Evolutionary conservation across 2,329 filamentous ascomycete species (phyloP).

Genomic region (Pseudogymnoascus sp.): DNA sequence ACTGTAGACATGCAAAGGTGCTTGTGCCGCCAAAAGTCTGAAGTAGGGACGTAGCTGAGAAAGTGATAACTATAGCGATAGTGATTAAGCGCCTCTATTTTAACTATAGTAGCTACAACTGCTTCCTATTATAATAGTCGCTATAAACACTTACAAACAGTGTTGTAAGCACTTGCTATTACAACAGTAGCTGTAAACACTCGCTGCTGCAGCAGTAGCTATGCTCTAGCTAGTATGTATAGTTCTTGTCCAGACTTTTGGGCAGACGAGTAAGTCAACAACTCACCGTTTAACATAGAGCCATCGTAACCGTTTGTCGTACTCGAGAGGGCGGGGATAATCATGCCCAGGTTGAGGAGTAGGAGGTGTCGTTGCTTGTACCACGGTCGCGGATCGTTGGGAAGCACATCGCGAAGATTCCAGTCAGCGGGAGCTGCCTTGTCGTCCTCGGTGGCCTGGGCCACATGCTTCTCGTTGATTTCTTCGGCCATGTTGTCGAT

Average conservation of each 20-base stretch:
- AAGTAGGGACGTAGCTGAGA: background rate
- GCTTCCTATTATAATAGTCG: background rate
- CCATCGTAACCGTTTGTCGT: slow-evolving; percentile 17
- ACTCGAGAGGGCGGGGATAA: slow-evolving; percentile 15
- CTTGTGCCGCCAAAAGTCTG: background rate
- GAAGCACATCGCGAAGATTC: slow-evolving; percentile 12
- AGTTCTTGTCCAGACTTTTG: background rate
- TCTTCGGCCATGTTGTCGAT: background rate
- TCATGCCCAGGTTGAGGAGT: slow-evolving; percentile 15
- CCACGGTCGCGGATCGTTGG: slow-evolving; percentile 15
- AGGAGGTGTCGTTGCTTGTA: slow-evolving; percentile 17
- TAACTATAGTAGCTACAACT: background rate
- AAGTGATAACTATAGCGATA: background rate
- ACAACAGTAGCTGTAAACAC: background rate
- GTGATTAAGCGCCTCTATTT: background rate
- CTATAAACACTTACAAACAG: background rate
- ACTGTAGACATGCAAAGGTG: background rate
- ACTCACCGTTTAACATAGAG: slow-evolving; percentile 3
- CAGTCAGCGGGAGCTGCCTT: background rate
- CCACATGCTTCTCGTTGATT: background rate
- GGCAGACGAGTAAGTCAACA: background rate
- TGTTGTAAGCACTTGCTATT: too few species aligned
- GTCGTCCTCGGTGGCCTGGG: background rate
- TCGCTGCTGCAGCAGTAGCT: background rate
- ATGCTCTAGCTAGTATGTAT: background rate